A percentile compares a stretch with the other conserved stretches of the same genome.
phyloP scores from a whole-genome alignment of 345 rosid species.

The Adansonia digitata region DNA sequence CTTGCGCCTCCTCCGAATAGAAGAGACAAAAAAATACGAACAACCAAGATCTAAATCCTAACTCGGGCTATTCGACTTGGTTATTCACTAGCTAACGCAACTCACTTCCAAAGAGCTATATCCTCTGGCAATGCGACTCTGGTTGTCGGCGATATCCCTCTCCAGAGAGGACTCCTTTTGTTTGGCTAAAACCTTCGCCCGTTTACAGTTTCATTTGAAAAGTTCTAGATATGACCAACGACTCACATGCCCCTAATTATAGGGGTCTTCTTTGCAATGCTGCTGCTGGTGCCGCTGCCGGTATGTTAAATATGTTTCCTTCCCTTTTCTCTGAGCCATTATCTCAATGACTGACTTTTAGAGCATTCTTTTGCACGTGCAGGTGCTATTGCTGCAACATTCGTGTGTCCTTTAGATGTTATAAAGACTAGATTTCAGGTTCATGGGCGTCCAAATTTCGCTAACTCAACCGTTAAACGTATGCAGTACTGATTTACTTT shows the following conservation, averaged over 20 bases:
- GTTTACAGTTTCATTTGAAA: constrained; percentile 11
- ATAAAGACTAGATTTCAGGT: constrained; percentile 92
- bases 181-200: constrained; percentile 9
- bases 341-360: background rate
- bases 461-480: constrained; percentile 45
- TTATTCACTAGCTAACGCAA: background rate
- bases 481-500: background rate
- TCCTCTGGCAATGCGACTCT: constrained; percentile 75
- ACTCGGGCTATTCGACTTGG: constrained; percentile 3
- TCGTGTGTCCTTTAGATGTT: constrained; percentile 89
- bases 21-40: background rate
- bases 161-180: constrained; percentile 54
- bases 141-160: constrained; percentile 58
- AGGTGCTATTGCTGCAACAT: constrained; percentile 85
- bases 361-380: background rate
- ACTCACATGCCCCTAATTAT: constrained; percentile 50
- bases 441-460: constrained; percentile 59
- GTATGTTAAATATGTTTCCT: constrained; percentile 25
- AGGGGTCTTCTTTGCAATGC: constrained; percentile 72
- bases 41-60: too few relatives aligned
- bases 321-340: background rate
- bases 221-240: constrained; percentile 36
- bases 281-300: constrained; percentile 89
- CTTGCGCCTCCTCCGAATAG: background rate
- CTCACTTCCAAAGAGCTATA: constrained; percentile 5